Base-by-base conservation (phyloP, 1,284 basidiomycete species). In the Cryptococcus jaspeensis region DNA sequence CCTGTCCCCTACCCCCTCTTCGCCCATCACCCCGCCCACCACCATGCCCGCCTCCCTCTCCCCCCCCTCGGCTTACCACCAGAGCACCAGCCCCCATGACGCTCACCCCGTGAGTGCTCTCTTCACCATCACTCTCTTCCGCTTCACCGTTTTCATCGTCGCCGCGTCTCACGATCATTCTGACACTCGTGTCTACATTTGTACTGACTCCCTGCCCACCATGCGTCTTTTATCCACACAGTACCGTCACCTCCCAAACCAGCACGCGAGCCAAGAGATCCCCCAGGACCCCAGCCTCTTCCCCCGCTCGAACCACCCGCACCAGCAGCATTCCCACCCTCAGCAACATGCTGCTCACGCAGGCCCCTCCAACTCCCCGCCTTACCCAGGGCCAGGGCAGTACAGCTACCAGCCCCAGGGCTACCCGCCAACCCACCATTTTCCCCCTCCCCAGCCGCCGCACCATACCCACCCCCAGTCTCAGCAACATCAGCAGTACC, bases 401-500 rank as follows among this genome's bases (percentile, higher is more conserved):
- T 32, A 57, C 41, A 11, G 38, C 45, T 20, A 36, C 39, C n/a
- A 49, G 45, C 2, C 40, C 50, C 23, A 48, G 52, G 36, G 37
- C 55, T 18, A 20, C 35, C 20, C 18, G 20, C 35, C 20, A 5
- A 5, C 20, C 5, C 20, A 44, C 25, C 43, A 44, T 5, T 44
- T 13, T 22, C 6, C 20, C 20, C 13, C 20, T 13, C 13, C 20
- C 43, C 13, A 44, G 25, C 13, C 5, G n/a, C 12, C 23, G 25
- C 32, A 12, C 16, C 25, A 37, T 15, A 36, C 5, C 23, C 18
- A 40, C 40, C 28, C 38, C 20, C 35, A 5, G 36, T 40, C 6
- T 40, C 45, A n/a, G 46, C 41, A 40, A 48, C 55, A 25, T 47
- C n/a, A 56, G 50, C 37, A 56, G 52, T 36, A 50, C 48, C 36